Percentiles rank a stretch among this genome's conserved stretches.
Conservation (phyloP, 441 rosid species). For the Macaranga tanarius region DNA sequence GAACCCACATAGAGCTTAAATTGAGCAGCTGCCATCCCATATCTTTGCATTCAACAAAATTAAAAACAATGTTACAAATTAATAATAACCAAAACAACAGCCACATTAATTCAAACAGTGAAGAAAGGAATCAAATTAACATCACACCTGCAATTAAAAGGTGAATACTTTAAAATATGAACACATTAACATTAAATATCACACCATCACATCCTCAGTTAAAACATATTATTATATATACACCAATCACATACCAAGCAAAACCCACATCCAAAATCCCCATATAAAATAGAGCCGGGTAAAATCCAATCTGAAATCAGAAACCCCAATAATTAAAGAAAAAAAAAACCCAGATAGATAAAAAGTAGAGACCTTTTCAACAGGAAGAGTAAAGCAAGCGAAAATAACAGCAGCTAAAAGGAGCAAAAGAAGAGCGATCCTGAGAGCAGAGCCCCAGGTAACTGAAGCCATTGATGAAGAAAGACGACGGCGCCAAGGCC, state of each 20-base stretch:
- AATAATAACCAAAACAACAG: background rate
- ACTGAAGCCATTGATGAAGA: conserved; percentile 66
- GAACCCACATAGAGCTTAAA: background rate
- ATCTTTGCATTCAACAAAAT: background rate
- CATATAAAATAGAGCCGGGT: background rate
- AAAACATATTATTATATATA: background rate
- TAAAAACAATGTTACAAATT: background rate
- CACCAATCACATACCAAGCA: background rate
- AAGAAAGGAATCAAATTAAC: background rate
- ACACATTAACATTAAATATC: background rate
- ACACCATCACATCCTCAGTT: background rate
- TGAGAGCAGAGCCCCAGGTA: conserved; percentile 70
- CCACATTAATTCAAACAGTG: background rate
- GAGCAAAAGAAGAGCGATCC: conserved; percentile 60
- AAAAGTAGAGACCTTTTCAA: conserved; percentile 61
- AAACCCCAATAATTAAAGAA: background rate
- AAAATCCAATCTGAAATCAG: background rate
- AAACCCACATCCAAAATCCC: conserved; percentile 20
- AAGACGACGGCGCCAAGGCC: conserved; percentile 59
- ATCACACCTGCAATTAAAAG: background rate
- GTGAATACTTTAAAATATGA: background rate
- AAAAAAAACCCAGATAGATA: background rate
- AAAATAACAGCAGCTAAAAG: conserved; percentile 67
- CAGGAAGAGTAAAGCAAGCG: conserved; percentile 88
- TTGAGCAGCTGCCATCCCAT: background rate